Percentiles rank a stretch among this genome's conserved stretches.
phyloP scores from a whole-genome alignment of 2,329 filamentous ascomycete genomes.

The Pseudocercospora fuligena region DNA sequence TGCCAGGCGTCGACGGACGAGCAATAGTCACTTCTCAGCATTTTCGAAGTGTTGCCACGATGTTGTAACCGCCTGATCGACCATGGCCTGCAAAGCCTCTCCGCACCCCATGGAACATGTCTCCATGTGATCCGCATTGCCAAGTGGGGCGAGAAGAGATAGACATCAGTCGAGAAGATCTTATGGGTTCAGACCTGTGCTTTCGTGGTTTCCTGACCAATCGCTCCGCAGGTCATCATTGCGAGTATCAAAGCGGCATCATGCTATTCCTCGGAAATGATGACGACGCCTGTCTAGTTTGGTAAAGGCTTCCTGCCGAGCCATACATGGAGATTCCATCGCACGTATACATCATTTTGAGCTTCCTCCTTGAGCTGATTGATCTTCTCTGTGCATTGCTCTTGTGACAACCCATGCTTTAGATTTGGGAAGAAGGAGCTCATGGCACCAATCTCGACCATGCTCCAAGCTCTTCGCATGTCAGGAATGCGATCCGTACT shows the following conservation, averaged over 20 bases:
- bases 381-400: conserved; percentile 7
- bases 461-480: conserved; percentile 1
- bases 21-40: neutral
- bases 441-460: conserved; percentile 15
- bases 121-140: neutral
- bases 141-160: neutral
- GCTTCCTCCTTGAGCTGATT: conserved; percentile 12
- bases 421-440: conserved; percentile 3
- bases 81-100: neutral
- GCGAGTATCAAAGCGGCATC: neutral
- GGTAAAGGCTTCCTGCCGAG: conserved; percentile 11
- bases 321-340: conserved; percentile 14
- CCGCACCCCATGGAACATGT: neutral
- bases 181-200: neutral
- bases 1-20: neutral
- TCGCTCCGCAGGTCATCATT: neutral
- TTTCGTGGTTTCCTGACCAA: neutral
- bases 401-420: neutral
- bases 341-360: conserved; percentile 7
- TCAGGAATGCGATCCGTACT: conserved; percentile 11
- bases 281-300: neutral
- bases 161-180: neutral
- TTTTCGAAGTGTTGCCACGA: neutral
- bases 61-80: neutral
- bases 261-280: too few relatives aligned